phyloP scores from a whole-genome alignment of 1,284 basidiomycete genomes.

The Boletellus deceptivus region DNA sequence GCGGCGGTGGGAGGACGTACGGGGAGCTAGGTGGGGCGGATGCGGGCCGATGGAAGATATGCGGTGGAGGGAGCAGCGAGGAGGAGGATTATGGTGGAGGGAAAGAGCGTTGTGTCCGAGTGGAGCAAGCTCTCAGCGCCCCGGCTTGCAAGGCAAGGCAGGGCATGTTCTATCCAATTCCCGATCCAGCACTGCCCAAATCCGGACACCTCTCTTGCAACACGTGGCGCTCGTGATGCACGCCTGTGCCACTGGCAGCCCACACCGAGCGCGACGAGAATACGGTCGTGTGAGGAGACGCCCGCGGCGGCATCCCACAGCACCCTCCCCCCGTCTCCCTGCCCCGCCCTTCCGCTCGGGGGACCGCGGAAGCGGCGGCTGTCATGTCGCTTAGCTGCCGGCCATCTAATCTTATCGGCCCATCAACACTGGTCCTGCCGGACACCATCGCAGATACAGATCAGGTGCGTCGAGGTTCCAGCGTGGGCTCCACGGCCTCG shows the following conservation, averaged over 20 bases:
- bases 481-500: conserved; percentile 32
- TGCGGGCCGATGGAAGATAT: conserved; percentile 4
- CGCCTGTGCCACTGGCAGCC: no score
- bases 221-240: conserved; percentile 22
- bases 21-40: background rate
- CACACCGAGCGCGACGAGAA: no score
- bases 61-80: background rate
- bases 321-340: conserved; percentile 4
- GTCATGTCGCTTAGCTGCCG: conserved; percentile 9
- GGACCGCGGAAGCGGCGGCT: conserved; percentile 10
- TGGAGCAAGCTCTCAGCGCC: conserved; percentile 25
- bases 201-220: conserved; percentile 27
- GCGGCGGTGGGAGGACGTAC: conserved; percentile 7
- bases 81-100: conserved; percentile 12
- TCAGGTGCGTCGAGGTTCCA: conserved; percentile 29
- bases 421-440: conserved; percentile 8
- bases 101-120: conserved; percentile 15
- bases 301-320: background rate
- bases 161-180: conserved; percentile 31
- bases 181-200: conserved; percentile 28
- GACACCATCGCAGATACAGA: conserved; percentile 19
- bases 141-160: conserved; percentile 34
- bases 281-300: no score
- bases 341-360: background rate
- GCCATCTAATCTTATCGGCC: conserved; percentile 33